Conservation (phyloP, 1,139 yeast genomes). For the Taphrina betulina region DNA sequence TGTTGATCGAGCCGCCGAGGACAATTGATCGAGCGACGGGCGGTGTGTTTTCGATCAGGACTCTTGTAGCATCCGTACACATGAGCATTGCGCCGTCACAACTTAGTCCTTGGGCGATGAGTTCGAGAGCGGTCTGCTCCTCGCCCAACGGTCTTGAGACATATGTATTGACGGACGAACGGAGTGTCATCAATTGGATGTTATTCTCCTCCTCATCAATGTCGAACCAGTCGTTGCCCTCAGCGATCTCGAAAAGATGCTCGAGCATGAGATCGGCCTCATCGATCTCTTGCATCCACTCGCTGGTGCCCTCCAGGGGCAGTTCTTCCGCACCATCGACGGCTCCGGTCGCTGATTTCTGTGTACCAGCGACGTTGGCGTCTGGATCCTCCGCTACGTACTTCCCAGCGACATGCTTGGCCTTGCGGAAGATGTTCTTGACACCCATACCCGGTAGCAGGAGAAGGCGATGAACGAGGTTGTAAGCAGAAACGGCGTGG, state of each 20-base stretch:
- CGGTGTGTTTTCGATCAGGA: slow-evolving; percentile 24
- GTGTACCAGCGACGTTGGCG: background rate
- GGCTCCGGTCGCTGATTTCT: slow-evolving; percentile 3
- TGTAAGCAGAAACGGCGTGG: too few species aligned
- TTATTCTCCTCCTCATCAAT: slow-evolving; percentile 31
- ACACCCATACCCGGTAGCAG: background rate
- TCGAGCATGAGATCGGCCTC: slow-evolving; percentile 37
- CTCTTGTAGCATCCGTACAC: slow-evolving; percentile 31
- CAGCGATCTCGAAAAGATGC: slow-evolving; percentile 33
- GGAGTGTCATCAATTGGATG: slow-evolving; percentile 27
- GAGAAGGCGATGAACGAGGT: too few species aligned
- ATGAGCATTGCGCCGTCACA: slow-evolving; percentile 27
- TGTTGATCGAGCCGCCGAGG: slow-evolving; percentile 21
- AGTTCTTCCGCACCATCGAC: slow-evolving; percentile 10
- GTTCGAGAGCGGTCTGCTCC: slow-evolving; percentile 26
- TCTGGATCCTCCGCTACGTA: background rate
- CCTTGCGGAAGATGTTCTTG: background rate
- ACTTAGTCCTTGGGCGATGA: slow-evolving; percentile 29
- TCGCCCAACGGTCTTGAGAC: slow-evolving; percentile 28
- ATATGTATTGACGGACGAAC: slow-evolving; percentile 20
- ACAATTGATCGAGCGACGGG: slow-evolving; percentile 24
- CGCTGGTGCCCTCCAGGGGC: slow-evolving; percentile 7
- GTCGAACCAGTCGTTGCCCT: slow-evolving; percentile 32
- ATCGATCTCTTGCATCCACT: slow-evolving; percentile 34
- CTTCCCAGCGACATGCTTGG: too few species aligned